Evolutionary conservation across 1,139 yeast genomes (phyloP).

Genomic region (Nadsonia commutata): DNA sequence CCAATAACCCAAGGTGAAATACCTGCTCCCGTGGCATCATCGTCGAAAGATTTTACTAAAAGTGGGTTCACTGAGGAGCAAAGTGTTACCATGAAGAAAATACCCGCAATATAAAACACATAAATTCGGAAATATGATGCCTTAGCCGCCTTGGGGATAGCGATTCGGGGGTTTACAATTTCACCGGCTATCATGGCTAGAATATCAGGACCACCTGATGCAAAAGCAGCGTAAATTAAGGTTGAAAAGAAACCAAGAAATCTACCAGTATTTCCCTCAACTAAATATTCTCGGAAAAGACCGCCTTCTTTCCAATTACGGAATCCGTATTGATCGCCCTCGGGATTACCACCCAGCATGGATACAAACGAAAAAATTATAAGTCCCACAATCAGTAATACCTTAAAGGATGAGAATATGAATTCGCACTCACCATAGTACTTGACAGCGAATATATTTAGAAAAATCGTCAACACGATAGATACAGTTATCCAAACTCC

Average conservation of each 20-base stretch:
- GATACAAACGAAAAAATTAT: not conserved
- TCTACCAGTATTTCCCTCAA: slow-evolving; percentile 32
- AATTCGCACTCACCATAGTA: not conserved
- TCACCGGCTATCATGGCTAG: not conserved
- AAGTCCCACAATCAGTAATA: not conserved
- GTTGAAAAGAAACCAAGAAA: slow-evolving; percentile 38
- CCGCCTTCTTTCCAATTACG: not conserved
- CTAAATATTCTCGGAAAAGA: not conserved
- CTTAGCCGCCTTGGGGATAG: not conserved
- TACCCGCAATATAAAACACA: not conserved
- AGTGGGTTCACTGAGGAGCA: not conserved
- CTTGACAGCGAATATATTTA: not conserved
- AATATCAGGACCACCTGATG: not conserved
- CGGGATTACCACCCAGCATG: not conserved
- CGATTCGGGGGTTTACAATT: not conserved
- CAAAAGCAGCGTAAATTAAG: not conserved
- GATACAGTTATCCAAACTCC: not conserved
- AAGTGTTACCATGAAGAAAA: not conserved
- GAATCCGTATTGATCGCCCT: not conserved
- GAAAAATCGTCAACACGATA: not conserved
- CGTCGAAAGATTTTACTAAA: not conserved
- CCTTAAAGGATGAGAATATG: not conserved
- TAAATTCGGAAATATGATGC: not conserved
- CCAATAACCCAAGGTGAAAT: not conserved
- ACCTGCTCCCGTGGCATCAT: not conserved